phyloP scores from a whole-genome alignment of 2,329 filamentous ascomycete species.

The Monosporascus sp. region DNA sequence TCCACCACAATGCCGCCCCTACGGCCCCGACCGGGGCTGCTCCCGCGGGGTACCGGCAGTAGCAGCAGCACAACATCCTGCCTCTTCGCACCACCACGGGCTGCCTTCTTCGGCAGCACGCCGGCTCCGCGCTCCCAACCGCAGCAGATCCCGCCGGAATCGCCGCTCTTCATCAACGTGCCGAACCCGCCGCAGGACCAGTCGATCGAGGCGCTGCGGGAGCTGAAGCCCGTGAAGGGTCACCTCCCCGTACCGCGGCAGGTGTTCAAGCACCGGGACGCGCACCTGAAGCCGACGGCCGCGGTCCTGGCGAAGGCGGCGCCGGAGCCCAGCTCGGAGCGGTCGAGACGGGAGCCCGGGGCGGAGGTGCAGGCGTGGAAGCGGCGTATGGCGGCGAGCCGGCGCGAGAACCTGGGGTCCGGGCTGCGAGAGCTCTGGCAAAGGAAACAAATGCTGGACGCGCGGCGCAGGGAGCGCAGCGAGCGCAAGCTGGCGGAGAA shows the following conservation, averaged over 20 bases:
- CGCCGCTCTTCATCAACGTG: constrained; percentile 79
- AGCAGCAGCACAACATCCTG: neutral
- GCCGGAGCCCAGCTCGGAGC: constrained; percentile 43
- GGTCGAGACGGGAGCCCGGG: constrained; percentile 28
- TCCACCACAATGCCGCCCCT: constrained; percentile 12
- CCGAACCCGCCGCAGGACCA: constrained; percentile 71
- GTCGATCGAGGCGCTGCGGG: constrained; percentile 26
- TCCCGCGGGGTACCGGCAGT: constrained; percentile 3
- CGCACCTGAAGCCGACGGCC: constrained; percentile 54
- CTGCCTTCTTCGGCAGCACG: constrained; percentile 40
- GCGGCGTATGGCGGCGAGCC: constrained; percentile 62
- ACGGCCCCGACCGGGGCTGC: constrained; percentile 9
- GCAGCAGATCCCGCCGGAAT: constrained; percentile 67
- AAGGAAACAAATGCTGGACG: constrained; percentile 51
- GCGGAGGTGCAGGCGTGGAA: constrained; percentile 55
- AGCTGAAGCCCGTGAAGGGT: constrained; percentile 59
- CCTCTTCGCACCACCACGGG: constrained; percentile 15
- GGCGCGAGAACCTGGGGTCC: constrained; percentile 66
- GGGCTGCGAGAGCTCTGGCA: constrained; percentile 65
- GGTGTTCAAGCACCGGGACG: constrained; percentile 60
- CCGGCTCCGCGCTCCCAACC: constrained; percentile 38
- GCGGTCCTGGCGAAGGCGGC: constrained; percentile 58
- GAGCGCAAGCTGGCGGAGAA: constrained; percentile 42
- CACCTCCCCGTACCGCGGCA: constrained; percentile 77
- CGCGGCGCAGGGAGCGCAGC: constrained; percentile 32